Evolutionary conservation across 768 basidiomycete species (phyloP).

Genomic region (Trametes coccinea): DNA sequence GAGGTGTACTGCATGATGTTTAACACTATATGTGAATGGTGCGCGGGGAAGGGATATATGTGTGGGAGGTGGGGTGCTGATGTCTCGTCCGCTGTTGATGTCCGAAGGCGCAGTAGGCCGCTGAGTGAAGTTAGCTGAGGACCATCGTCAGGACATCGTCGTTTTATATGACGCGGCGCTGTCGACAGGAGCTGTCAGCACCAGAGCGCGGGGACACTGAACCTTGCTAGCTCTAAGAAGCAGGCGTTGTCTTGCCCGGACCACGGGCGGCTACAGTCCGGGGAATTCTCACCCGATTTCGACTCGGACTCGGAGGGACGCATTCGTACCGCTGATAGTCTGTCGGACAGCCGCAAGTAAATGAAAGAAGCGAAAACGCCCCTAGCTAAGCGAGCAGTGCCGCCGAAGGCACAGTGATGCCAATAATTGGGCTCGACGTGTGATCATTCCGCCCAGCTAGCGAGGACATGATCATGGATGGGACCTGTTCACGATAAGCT

Average conservation of each 20-base stretch:
- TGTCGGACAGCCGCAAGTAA: slow-evolving; percentile 19
- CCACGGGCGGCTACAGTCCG: slow-evolving; percentile 15
- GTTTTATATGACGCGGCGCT: slow-evolving; percentile 10
- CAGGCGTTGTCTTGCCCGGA: slow-evolving; percentile 9
- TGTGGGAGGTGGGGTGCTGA: not conserved
- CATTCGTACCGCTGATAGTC: slow-evolving; percentile 12
- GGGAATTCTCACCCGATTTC: slow-evolving; percentile 18
- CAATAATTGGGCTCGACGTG: not conserved
- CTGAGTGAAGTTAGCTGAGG: slow-evolving; percentile 1
- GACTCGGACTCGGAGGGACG: slow-evolving; percentile 16
- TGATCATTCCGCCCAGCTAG: not conserved
- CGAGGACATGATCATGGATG: not conserved
- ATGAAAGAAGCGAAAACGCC: slow-evolving; percentile 13
- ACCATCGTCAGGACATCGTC: not conserved
- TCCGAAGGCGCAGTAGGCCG: not conserved
- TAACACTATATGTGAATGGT: not conserved
- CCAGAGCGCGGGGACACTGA: slow-evolving; percentile 2
- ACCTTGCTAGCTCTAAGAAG: slow-evolving; percentile 15
- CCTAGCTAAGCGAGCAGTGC: slow-evolving; percentile 18
- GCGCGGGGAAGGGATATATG: not conserved
- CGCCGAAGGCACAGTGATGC: slow-evolving; percentile 15
- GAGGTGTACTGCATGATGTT: slow-evolving; percentile 13
- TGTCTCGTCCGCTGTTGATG: not conserved
- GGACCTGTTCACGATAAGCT: not conserved
- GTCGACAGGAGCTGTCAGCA: slow-evolving; percentile 20